phyloP scores from a whole-genome alignment of 2,329 filamentous ascomycete genomes.

The Pezicula rhizophila region DNA sequence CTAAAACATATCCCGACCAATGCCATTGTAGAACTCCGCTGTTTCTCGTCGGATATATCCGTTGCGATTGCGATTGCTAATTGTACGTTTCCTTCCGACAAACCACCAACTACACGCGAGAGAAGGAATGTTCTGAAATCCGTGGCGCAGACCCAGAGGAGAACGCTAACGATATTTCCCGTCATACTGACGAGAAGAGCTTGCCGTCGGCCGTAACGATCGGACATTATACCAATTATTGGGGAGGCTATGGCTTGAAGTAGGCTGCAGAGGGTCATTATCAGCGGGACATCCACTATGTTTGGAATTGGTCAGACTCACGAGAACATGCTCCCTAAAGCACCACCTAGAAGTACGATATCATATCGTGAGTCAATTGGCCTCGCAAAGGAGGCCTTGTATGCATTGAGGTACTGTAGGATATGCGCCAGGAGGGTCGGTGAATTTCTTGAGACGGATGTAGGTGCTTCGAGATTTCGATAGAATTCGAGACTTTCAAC shows the following conservation, averaged over 20 bases:
- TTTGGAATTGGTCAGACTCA: conserved; percentile 25
- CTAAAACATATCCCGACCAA: conserved; percentile 95
- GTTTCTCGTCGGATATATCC: conserved; percentile 83
- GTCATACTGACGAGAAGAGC: conserved; percentile 87
- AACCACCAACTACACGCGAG: conserved; percentile 83
- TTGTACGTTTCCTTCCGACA: conserved; percentile 96
- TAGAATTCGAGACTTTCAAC: conserved; percentile 70
- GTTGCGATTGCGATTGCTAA: conserved; percentile 93
- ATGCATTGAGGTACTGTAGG: conserved; percentile 78
- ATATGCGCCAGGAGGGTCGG: conserved; percentile 71
- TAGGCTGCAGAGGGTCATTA: conserved; percentile 45
- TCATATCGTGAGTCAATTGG: conserved; percentile 97
- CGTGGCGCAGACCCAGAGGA: conserved; percentile 87
- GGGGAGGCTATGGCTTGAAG: conserved; percentile 90
- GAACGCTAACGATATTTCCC: conserved; percentile 87
- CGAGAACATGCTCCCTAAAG: conserved; percentile 86
- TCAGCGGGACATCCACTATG: not conserved
- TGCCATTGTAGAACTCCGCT: conserved; percentile 88
- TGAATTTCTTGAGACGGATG: conserved; percentile 35
- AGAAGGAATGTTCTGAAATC: conserved; percentile 95
- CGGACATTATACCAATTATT: conserved; percentile 81
- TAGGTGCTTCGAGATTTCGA: conserved; percentile 67
- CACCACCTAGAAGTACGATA: conserved; percentile 89
- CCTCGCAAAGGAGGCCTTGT: conserved; percentile 87
- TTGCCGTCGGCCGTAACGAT: conserved; percentile 78